Evolutionary conservation across 2,329 filamentous ascomycete species (phyloP).

Genomic region (Coniella lustricola): DNA sequence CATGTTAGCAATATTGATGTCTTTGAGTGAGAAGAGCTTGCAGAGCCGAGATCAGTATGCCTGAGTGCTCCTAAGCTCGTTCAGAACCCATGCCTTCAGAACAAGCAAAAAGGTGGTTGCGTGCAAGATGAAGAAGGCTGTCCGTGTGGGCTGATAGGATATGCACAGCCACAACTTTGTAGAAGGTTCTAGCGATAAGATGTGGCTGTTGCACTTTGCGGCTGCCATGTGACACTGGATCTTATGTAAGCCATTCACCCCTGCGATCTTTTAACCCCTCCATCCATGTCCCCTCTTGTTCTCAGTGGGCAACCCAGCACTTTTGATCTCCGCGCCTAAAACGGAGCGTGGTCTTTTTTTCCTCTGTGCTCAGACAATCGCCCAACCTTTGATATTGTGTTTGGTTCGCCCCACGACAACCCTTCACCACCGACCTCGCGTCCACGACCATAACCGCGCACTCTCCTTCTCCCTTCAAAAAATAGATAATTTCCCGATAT

Average conservation of each 20-base stretch:
- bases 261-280: background rate
- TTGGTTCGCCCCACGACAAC: background rate
- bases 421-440: background rate
- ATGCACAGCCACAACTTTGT: too few species aligned
- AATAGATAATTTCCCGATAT: background rate
- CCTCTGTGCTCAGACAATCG: slow-evolving; percentile 1
- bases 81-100: too few species aligned
- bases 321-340: slow-evolving; percentile 4
- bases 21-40: too few species aligned
- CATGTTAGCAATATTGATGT: too few species aligned
- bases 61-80: too few species aligned
- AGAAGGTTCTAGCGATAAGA: too few species aligned
- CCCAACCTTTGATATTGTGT: slow-evolving; percentile 8
- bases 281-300: background rate
- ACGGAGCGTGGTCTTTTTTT: slow-evolving; percentile 3
- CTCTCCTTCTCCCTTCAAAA: background rate
- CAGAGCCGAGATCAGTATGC: too few species aligned
- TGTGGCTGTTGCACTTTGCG: too few species aligned
- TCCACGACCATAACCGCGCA: background rate
- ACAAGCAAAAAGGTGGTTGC: too few species aligned
- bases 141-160: too few species aligned
- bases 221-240: too few species aligned
- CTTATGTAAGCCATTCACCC: background rate
- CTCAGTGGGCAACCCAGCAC: background rate
- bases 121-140: too few species aligned